Base-by-base conservation (phyloP, 2,329 filamentous ascomycete species). In the Botrytis paeoniae region DNA sequence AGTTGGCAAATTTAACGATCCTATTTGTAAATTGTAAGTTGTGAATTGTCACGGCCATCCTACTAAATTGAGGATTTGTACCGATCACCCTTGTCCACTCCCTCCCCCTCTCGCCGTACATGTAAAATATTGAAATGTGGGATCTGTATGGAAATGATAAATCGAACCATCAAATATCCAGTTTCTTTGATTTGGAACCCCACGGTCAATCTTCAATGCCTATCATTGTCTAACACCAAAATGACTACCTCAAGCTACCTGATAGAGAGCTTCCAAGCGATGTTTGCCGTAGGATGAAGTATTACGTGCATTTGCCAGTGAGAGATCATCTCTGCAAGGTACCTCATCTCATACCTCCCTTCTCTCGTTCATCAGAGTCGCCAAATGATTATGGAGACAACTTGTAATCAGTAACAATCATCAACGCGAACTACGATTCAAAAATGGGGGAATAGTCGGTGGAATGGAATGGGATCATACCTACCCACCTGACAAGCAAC, bases 251-350 rank as follows among this genome's bases (percentile, higher is more conserved):
- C 45, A 66, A 22, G 32, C 32, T 39, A 20, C 41, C 25, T 70
- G 16, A 70, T 63, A 22, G 12, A n/a, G 57, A 62, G 57, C 39
- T 43, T 70, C 39, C 16, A 63, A 48, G 41, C 41, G 41, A 70
- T n/a, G 10, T 43, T 39, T 63, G 57, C 69, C 57, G 69, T 10
- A 39, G 41, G 41, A 70, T 70, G 69, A 70, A 63, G 37, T 70
- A 41, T 70, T 70, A 63, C 41, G 41, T 63, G 41, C 69, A 22
- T 63, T 51, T 54, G 10, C 32, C 69, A 37, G 41, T 70, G 9
- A 63, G 66, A 39, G n/a, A 70, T 48, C 39, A 39, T 48, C 37
- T n/a, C 57, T 37, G 59, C 54, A 60, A 63, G 43, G 57, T 25
- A 51, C 69, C 68, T 43, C 20, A n/a, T 54, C 51, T 29, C 25